Conservation (phyloP, 345 rosid species). For the Carallia brachiata region DNA sequence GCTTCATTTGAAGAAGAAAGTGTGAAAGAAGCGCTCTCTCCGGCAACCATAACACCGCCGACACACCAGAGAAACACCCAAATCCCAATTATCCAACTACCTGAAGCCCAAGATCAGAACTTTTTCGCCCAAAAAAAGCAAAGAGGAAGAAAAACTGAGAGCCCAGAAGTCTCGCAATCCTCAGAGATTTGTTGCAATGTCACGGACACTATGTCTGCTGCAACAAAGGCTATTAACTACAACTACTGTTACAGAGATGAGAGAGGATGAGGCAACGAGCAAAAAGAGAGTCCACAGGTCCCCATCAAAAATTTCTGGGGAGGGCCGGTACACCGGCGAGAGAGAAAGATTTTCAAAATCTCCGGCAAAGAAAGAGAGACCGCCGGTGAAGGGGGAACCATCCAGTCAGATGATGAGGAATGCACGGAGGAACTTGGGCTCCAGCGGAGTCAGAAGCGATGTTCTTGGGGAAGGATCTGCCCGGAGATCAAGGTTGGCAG, state of each 20-base stretch:
- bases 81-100: constrained; percentile 1
- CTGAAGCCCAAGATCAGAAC: constrained; percentile 19
- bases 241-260: constrained; percentile 22
- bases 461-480: constrained; percentile 25
- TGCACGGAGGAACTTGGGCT: constrained; percentile 30
- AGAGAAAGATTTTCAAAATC: constrained; percentile 22
- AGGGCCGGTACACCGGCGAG: constrained; percentile 30
- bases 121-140: constrained; percentile 15
- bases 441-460: constrained; percentile 31
- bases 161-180: constrained; percentile 41
- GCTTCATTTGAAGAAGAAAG: constrained; percentile 59
- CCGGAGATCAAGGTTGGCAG: constrained; percentile 32
- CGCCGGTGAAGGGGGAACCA: constrained; percentile 25
- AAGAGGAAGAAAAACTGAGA: constrained; percentile 17
- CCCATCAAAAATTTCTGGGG: constrained; percentile 40
- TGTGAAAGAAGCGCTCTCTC: constrained; percentile 57
- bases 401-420: constrained; percentile 21
- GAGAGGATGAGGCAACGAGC: constrained; percentile 63
- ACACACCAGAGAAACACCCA: not conserved
- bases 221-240: constrained; percentile 46
- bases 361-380: constrained; percentile 24
- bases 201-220: constrained; percentile 40
- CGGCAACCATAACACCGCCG: not conserved
- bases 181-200: constrained; percentile 53
- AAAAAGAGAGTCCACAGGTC: constrained; percentile 31